These are phyloP conservation scores for Solanum raphanifolium DNA, from an alignment of 257 asterid genomes.

Conservation along the genomic window DNA sequence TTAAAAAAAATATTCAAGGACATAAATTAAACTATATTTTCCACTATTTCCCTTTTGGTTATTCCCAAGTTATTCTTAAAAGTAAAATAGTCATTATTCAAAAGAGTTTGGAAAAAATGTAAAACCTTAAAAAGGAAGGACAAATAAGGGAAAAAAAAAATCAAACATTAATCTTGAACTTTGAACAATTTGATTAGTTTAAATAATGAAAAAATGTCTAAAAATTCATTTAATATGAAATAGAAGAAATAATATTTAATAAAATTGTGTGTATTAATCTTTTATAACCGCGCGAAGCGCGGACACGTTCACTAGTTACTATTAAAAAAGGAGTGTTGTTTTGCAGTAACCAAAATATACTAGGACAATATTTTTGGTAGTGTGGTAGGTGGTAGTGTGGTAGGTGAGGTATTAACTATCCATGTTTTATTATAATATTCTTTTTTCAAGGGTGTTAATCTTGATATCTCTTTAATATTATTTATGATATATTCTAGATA, in stretches of 20 bases:
- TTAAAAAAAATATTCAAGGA: neutral
- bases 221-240: neutral
- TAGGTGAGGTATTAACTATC: no score
- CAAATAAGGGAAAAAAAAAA: neutral
- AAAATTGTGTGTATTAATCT: no score
- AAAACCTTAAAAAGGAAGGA: neutral
- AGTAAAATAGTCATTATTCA: neutral
- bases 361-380: neutral
- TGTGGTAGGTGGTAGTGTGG: no score
- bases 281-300: neutral
- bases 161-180: no score
- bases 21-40: neutral
- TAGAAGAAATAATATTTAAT: neutral
- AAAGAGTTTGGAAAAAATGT: neutral
- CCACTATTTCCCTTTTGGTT: neutral
- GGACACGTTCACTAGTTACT: neutral
- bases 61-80: neutral
- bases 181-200: neutral
- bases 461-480: no score
- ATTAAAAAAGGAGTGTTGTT: neutral
- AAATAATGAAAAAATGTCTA: no score
- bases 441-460: no score
- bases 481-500: no score
- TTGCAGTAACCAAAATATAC: neutral
- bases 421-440: no score